phyloP scores from a whole-genome alignment of 176 grass and related monocot species.

The Eremochloa ophiuroides region DNA sequence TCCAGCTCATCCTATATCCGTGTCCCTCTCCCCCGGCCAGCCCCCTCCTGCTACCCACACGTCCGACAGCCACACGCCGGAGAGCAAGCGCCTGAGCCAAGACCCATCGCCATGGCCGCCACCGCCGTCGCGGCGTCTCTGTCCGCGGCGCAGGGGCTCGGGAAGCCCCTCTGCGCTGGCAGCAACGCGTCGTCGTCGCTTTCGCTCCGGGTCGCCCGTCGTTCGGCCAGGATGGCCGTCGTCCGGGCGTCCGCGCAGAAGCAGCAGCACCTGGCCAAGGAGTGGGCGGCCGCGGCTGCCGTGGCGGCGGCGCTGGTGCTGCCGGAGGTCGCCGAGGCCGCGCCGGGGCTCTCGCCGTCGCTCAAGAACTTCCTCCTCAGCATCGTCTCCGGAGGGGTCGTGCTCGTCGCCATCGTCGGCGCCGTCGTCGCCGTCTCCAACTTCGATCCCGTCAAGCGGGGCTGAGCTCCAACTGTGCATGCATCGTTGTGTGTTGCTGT shows the following conservation, averaged over 20 bases:
- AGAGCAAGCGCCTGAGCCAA: neutral
- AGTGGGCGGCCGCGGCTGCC: neutral
- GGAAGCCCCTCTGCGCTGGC: neutral
- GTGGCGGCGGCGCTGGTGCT: neutral
- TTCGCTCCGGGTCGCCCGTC: neutral
- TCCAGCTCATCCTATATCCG: neutral
- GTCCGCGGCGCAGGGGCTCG: neutral
- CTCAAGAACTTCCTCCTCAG: neutral
- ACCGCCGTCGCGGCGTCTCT: neutral
- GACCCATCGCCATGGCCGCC: neutral
- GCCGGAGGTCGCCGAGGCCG: neutral
- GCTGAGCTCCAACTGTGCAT: neutral
- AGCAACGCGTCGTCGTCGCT: neutral
- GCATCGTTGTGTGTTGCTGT: neutral
- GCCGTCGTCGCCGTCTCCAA: neutral
- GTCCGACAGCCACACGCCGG: neutral
- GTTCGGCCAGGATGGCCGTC: neutral
- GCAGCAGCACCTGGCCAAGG: neutral
- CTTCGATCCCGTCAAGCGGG: neutral
- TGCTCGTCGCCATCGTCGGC: neutral
- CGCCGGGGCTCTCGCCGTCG: neutral
- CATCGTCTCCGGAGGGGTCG: neutral
- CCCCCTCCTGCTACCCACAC: neutral
- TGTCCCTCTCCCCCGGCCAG: neutral
- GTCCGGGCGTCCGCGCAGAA: neutral